Base-by-base conservation (phyloP, 2,329 filamentous ascomycete species). In the Trichoderma guizhouense region DNA sequence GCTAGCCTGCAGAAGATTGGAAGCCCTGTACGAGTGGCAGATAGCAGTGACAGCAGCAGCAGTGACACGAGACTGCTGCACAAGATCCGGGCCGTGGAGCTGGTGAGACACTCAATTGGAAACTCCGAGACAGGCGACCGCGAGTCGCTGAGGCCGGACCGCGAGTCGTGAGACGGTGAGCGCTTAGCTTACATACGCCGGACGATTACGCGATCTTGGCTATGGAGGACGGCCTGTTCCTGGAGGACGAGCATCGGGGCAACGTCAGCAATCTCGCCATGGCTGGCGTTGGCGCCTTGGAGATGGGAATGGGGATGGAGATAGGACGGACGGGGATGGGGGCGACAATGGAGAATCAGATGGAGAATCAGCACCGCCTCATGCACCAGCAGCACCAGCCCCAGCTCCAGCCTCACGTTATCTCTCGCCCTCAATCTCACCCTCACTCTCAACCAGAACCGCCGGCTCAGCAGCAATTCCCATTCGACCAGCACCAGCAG, bases 361-460 rank as follows among this genome's bases (percentile, higher is more conserved):
- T 18, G 21, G 18, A 61, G 14, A 39, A 14, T 39, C 47, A 28
- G 51, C 51, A 67, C 15, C 64, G 64, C 64, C 58, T 69, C 26
- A 30, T 34, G 39, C 39, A n/a, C 39, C 39, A 43, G 36, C 65
- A 69, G 55, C 65, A 69, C 63, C 63, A 60, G 65, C 65, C 63
- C 18, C 63, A 66, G 7, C 7, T 8, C 26, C 53, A 60, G 53
- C 36, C 53, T 47, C 65, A 68, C 18, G 12, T 24, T 6, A 30
- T 57, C 30, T 26, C 63, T 14, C 63, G 24, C 43, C 12, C 63
- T 5, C 34, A 28, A 26, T 36, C 64, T 9, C 53, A n/a, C 30
- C 7, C 64, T 57, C 64, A 39, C 9, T n/a, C 55, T 30, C 64
- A 57, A 14, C 14, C 57, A 34, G 57, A 51, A 30, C 66, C 12